These are phyloP conservation scores for Diaporthe vexans DNA, from an alignment of 2,329 filamentous ascomycete genomes.

Conservation along the genomic window DNA sequence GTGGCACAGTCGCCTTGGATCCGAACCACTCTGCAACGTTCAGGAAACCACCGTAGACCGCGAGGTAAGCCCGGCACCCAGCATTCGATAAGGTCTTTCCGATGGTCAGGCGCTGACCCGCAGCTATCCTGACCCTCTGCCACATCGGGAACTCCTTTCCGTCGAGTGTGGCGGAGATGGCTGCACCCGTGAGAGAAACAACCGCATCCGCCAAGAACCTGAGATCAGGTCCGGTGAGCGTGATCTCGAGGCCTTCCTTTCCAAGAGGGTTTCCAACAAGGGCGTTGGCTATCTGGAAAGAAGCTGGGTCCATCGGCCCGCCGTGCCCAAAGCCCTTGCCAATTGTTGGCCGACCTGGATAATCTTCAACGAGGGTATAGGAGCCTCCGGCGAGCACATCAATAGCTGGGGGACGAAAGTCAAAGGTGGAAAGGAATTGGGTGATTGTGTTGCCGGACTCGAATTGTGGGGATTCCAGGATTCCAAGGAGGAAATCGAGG, in stretches of 20 bases:
- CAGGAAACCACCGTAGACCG: constrained; percentile 55
- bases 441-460: constrained; percentile 67
- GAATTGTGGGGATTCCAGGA: constrained; percentile 63
- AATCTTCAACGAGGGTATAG: constrained; percentile 72
- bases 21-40: constrained; percentile 69
- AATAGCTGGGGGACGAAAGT: constrained; percentile 64
- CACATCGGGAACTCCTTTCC: constrained; percentile 65
- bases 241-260: constrained; percentile 71
- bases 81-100: constrained; percentile 62
- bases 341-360: constrained; percentile 67
- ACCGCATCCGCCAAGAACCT: constrained; percentile 67
- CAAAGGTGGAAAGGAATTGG: constrained; percentile 66
- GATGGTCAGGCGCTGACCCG: constrained; percentile 65
- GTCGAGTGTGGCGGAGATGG: constrained; percentile 66
- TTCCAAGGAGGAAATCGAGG: constrained; percentile 66
- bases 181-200: constrained; percentile 69
- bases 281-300: constrained; percentile 70
- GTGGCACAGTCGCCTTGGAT: constrained; percentile 68
- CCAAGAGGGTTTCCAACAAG: constrained; percentile 68
- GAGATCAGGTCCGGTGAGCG: constrained; percentile 70
- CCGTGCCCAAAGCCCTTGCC: constrained; percentile 71
- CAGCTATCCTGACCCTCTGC: constrained; percentile 61
- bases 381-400: constrained; percentile 69
- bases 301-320: constrained; percentile 74
- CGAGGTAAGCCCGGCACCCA: constrained; percentile 71